A percentile compares a stretch with the other conserved stretches of the same genome.
These are phyloP conservation scores for Fusarium annulatum DNA, from an alignment of 2,329 filamentous ascomycete genomes.

Conservation along the genomic window DNA sequence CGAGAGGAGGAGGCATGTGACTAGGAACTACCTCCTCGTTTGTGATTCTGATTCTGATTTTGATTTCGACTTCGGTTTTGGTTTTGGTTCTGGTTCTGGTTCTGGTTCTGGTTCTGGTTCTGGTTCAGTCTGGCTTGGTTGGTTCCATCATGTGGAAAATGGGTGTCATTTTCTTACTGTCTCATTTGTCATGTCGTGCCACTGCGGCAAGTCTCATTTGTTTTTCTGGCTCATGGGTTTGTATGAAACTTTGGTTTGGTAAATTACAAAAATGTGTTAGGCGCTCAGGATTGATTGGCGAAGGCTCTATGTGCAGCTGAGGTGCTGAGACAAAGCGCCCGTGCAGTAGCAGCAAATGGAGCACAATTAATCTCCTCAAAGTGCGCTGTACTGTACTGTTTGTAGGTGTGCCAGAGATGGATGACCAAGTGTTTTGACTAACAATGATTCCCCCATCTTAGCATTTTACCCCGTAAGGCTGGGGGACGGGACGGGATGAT, in stretches of 20 bases:
- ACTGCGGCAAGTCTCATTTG: background rate
- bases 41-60: constrained; percentile 21
- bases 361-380: background rate
- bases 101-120: too few relatives aligned
- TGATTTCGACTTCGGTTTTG: background rate
- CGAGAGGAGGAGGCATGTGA: constrained; percentile 32
- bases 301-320: background rate
- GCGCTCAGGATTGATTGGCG: background rate
- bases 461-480: constrained; percentile 12
- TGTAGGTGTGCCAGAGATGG: background rate
- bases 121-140: background rate
- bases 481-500: constrained; percentile 9
- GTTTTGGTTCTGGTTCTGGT: background rate
- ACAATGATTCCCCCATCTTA: background rate
- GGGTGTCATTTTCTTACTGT: background rate
- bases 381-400: background rate
- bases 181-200: constrained; percentile 5
- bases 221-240: constrained; percentile 3
- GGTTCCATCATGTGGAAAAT: background rate
- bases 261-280: constrained; percentile 21
- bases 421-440: constrained; percentile 31
- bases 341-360: background rate
- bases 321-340: constrained; percentile 15
- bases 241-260: background rate
- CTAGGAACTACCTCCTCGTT: constrained; percentile 8